These are phyloP conservation scores for Murraya koenigii DNA, from an alignment of 345 rosid genomes.

Conservation along the genomic window DNA sequence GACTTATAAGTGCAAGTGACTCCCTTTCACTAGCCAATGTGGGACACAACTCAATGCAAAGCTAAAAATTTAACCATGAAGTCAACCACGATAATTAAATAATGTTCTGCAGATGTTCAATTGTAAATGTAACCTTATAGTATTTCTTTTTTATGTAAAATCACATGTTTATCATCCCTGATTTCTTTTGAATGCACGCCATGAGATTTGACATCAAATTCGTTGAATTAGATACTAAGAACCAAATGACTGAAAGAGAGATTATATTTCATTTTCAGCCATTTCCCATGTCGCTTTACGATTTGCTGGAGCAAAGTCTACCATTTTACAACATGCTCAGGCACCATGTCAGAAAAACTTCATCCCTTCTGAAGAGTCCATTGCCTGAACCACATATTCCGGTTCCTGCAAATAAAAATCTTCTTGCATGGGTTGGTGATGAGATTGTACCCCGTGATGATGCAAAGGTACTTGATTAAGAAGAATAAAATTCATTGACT, in stretches of 20 bases:
- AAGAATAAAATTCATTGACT: constrained; percentile 3
- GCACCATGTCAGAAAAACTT: constrained; percentile 42
- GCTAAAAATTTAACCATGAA: neutral
- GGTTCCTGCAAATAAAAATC: constrained; percentile 69
- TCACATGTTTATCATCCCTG: neutral
- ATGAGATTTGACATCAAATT: neutral
- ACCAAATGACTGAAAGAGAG: neutral
- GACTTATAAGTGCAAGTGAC: too few species aligned
- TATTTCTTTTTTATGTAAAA: neutral
- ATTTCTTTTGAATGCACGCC: neutral
- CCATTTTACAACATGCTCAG: constrained; percentile 79
- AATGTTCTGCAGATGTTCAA: neutral
- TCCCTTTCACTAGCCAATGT: too few species aligned
- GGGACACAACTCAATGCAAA: neutral
- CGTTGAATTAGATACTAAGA: neutral
- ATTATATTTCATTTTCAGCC: constrained; percentile 37
- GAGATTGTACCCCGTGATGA: constrained; percentile 78
- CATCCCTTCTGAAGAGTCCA: constrained; percentile 45
- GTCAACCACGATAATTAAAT: neutral
- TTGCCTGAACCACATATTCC: constrained; percentile 67
- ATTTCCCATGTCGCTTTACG: constrained; percentile 58
- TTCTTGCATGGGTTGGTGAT: constrained; percentile 89
- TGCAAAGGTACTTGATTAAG: constrained; percentile 54
- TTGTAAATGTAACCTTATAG: neutral
- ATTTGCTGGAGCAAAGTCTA: constrained; percentile 71